phyloP scores from a whole-genome alignment of 2,329 filamentous ascomycete genomes.

The Bipolaris oryzae region DNA sequence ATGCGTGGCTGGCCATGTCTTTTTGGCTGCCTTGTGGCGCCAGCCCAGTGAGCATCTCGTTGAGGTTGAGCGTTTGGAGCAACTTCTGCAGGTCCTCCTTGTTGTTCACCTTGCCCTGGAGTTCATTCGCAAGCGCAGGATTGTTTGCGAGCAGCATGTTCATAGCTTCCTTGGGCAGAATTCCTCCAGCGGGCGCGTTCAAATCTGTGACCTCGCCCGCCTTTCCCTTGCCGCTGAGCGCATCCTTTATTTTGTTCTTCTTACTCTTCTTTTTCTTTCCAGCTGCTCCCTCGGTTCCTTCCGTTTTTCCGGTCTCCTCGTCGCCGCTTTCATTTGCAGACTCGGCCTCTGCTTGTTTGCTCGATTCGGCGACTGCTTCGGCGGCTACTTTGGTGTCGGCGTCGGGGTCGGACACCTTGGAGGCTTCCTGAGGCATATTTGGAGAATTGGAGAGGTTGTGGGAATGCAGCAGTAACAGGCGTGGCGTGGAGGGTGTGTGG shows the following conservation, averaged over 20 bases:
- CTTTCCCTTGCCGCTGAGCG: conserved; percentile 46
- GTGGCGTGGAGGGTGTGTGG: conserved; percentile 28
- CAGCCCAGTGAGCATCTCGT: conserved; percentile 75
- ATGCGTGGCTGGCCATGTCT: conserved; percentile 97
- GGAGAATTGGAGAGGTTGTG: neutral
- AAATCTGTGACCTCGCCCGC: conserved; percentile 30
- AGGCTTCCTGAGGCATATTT: conserved; percentile 58
- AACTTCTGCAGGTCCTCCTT: conserved; percentile 51
- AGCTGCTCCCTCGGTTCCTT: conserved; percentile 35
- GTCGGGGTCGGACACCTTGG: conserved; percentile 64
- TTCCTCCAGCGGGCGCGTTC: conserved; percentile 37
- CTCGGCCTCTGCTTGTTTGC: conserved; percentile 35
- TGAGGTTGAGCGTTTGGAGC: conserved; percentile 67
- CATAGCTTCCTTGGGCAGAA: conserved; percentile 48
- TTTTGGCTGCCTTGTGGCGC: conserved; percentile 87
- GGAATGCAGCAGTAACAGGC: conserved; percentile 21
- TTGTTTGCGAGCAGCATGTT: conserved; percentile 46
- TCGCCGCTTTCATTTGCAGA: conserved; percentile 43
- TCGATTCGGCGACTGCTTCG: conserved; percentile 48
- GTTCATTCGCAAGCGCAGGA: conserved; percentile 47
- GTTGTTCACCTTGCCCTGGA: conserved; percentile 39
- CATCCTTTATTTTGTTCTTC: conserved; percentile 64
- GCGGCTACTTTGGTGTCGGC: conserved; percentile 57
- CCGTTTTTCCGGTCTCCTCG: conserved; percentile 48
- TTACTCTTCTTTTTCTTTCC: conserved; percentile 72